Evolutionary conservation across 257 asterid species (phyloP).

Genomic region (Solanum infundibuliforme): DNA sequence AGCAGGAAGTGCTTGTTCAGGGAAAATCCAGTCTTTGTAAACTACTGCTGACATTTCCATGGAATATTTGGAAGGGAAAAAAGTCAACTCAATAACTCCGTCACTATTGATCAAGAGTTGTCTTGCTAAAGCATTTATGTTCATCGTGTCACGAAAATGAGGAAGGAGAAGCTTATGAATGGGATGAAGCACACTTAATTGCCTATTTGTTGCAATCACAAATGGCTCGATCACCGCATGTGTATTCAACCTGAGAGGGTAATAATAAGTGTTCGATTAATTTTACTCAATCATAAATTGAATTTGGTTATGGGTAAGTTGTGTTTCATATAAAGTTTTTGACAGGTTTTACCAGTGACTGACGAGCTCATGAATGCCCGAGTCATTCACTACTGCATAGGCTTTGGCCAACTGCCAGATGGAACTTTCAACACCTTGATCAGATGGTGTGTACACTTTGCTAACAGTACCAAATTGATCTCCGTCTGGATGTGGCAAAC

Average conservation of each 20-base stretch:
- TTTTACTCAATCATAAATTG: neutral
- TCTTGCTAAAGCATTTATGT: conserved; percentile 55
- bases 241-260: conserved; percentile 45
- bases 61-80: conserved; percentile 47
- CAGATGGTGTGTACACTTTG: conserved; percentile 46
- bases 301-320: neutral
- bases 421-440: conserved; percentile 42
- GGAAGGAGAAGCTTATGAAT: conserved; percentile 70
- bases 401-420: conserved; percentile 84
- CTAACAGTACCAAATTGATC: conserved; percentile 46
- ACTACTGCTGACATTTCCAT: conserved; percentile 48
- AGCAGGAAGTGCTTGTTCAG: conserved; percentile 69
- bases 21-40: conserved; percentile 53
- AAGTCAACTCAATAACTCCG: conserved; percentile 51
- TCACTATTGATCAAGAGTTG: conserved; percentile 52
- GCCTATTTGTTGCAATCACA: conserved; percentile 66
- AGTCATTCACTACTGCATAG: conserved; percentile 57
- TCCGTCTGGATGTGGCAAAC: conserved; percentile 64
- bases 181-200: conserved; percentile 70
- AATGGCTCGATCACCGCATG: conserved; percentile 77
- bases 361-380: conserved; percentile 63
- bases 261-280: neutral
- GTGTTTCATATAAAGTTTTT: neutral
- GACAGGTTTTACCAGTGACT: conserved; percentile 57
- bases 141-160: conserved; percentile 74